Conservation (phyloP, 73 alveolate species). For the Stentor coeruleus region DNA sequence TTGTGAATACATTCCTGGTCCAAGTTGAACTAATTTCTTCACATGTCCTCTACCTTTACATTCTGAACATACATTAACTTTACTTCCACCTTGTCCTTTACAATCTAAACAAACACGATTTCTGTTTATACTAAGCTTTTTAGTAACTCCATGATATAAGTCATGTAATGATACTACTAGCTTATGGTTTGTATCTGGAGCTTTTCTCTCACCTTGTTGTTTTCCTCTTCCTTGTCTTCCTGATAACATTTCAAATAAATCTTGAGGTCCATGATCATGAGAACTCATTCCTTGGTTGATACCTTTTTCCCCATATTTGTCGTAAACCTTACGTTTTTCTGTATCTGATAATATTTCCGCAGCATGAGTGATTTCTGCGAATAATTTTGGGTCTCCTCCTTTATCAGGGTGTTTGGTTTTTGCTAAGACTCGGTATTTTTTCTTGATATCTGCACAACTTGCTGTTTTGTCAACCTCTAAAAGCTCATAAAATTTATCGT, state of each 20-base stretch:
- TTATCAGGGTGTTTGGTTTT: conserved; percentile 95
- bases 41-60: conserved; percentile 93
- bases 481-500: conserved; percentile 77
- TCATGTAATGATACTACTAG: conserved; percentile 86
- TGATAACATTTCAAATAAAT: conserved; percentile 54
- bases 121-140: conserved; percentile 79
- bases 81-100: conserved; percentile 86
- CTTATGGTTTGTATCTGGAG: conserved; percentile 73
- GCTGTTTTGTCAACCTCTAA: conserved; percentile 88
- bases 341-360: conserved; percentile 86
- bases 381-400: conserved; percentile 90
- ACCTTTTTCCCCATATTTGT: conserved; percentile 96
- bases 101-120: conserved; percentile 84
- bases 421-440: conserved; percentile 85
- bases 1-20: conserved; percentile 72
- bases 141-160: conserved; percentile 85
- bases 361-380: conserved; percentile 87
- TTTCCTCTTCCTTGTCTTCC: background rate
- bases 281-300: conserved; percentile 83
- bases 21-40: conserved; percentile 48
- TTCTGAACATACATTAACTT: conserved; percentile 77
- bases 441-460: conserved; percentile 77
- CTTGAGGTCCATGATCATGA: conserved; percentile 60
- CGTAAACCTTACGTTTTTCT: conserved; percentile 93
- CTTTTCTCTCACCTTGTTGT: conserved; percentile 68